phyloP scores from a whole-genome alignment of 2,329 filamentous ascomycete genomes.

The Aspergillus unguis region DNA sequence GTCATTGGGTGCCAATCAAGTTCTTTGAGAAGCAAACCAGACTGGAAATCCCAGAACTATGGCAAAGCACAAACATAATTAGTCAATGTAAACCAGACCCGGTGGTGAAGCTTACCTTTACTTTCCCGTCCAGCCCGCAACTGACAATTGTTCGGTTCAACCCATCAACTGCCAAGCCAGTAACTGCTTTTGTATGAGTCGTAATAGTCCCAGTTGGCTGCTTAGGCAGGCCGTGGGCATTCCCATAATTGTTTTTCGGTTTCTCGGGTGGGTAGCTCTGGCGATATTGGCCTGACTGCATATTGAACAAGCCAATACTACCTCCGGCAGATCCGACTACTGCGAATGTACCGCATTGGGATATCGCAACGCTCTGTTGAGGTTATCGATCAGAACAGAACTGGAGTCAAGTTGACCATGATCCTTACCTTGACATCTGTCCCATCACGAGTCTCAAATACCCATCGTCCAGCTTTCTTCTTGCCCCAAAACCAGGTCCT shows the following conservation, averaged over 20 bases:
- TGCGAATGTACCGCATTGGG: conserved; percentile 89
- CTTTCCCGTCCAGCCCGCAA: conserved; percentile 82
- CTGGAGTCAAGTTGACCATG: background rate
- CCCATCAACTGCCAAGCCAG: conserved; percentile 83
- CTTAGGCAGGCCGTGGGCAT: conserved; percentile 33
- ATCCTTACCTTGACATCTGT: conserved; percentile 62
- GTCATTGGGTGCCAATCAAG: conserved; percentile 80
- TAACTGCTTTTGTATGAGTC: conserved; percentile 77
- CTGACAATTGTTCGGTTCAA: conserved; percentile 83
- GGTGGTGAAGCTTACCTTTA: conserved; percentile 58
- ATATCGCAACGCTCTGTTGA: conserved; percentile 74
- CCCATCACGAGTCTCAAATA: conserved; percentile 79
- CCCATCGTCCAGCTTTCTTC: conserved; percentile 89
- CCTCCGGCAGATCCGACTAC: conserved; percentile 81
- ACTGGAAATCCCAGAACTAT: conserved; percentile 89
- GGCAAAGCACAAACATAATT: background rate
- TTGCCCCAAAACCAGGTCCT: conserved; percentile 98
- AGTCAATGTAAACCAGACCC: background rate
- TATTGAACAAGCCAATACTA: conserved; percentile 89
- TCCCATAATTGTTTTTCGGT: conserved; percentile 42
- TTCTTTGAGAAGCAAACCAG: conserved; percentile 73
- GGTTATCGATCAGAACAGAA: background rate
- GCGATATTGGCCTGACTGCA: conserved; percentile 86
- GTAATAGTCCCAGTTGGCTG: conserved; percentile 43
- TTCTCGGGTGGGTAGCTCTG: conserved; percentile 75